Percentiles rank a stretch among this genome's conserved stretches.
Evolutionary conservation across 176 grass and related monocot species (phyloP).

Genomic region (Dendrocalamus sinicus): DNA sequence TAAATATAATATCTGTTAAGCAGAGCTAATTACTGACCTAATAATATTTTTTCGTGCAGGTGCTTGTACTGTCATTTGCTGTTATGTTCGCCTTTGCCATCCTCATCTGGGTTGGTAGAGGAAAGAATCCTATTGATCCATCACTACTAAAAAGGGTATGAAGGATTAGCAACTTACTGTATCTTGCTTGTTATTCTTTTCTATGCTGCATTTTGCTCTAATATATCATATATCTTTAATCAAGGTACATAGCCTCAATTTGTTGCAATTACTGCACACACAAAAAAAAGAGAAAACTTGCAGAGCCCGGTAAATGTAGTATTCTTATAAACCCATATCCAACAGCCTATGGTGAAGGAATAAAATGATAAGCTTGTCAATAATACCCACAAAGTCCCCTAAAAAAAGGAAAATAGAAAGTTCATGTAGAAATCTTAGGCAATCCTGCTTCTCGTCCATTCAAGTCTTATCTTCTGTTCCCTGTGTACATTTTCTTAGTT

Average conservation of each 20-base stretch:
- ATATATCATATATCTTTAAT: slow-evolving; percentile 24
- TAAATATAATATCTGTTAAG: slow-evolving; percentile 31
- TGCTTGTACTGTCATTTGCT: slow-evolving; percentile 81
- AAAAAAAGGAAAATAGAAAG: not conserved
- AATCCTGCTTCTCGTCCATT: slow-evolving; percentile 4
- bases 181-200: slow-evolving; percentile 35
- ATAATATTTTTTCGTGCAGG: slow-evolving; percentile 52
- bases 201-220: slow-evolving; percentile 24
- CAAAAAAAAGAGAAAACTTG: slow-evolving; percentile 9
- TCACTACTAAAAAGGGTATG: slow-evolving; percentile 76
- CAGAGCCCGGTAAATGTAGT: not conserved
- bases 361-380: slow-evolving; percentile 12
- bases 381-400: not conserved
- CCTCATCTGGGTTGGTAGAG: slow-evolving; percentile 92
- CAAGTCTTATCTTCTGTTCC: slow-evolving; percentile 13
- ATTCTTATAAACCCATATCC: not conserved
- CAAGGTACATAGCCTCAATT: not conserved
- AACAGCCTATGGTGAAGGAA: slow-evolving; percentile 8
- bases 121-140: slow-evolving; percentile 83
- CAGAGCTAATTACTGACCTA: slow-evolving; percentile 28
- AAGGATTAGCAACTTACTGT: slow-evolving; percentile 27
- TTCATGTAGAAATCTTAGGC: not conserved
- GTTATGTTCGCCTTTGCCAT: slow-evolving; percentile 84
- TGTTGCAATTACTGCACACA: slow-evolving; percentile 2
- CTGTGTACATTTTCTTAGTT: not conserved